Percentiles rank a stretch among this genome's conserved stretches.
These are phyloP conservation scores for Eragrostis curvula DNA, from an alignment of 176 grass and related monocot species.

Conservation along the genomic window DNA sequence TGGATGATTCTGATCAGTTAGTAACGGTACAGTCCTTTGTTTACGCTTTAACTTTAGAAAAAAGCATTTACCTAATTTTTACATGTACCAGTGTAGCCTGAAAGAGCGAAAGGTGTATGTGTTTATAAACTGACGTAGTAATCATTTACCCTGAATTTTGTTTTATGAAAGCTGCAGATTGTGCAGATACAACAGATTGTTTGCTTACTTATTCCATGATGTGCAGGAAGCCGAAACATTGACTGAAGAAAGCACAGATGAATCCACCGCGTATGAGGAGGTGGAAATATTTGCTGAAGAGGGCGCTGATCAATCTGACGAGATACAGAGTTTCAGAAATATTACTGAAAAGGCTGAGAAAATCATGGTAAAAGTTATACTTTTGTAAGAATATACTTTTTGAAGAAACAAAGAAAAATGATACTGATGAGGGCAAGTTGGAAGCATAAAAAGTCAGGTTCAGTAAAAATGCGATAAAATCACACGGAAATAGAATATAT, in stretches of 20 bases:
- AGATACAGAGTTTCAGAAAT: constrained; percentile 39
- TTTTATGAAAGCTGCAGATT: background rate
- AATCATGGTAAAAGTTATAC: constrained; percentile 46
- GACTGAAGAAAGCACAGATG: constrained; percentile 28
- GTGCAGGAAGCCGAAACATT: constrained; percentile 40
- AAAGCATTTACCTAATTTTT: constrained; percentile 10
- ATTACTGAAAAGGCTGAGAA: constrained; percentile 33
- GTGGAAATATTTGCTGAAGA: constrained; percentile 31
- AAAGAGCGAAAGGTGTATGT: constrained; percentile 20
- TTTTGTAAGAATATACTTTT: background rate
- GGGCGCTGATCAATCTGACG: constrained; percentile 21
- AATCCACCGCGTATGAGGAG: background rate
- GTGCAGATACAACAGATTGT: background rate
- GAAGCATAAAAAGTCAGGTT: background rate
- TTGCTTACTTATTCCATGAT: constrained; percentile 21
- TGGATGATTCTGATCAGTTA: constrained; percentile 34
- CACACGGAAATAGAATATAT: constrained; percentile 15
- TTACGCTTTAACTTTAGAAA: constrained; percentile 16
- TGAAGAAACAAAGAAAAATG: background rate
- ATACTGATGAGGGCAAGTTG: constrained; percentile 5
- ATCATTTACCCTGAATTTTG: background rate
- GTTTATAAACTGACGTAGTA: background rate
- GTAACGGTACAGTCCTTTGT: constrained; percentile 29
- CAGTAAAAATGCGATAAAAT: constrained; percentile 26
- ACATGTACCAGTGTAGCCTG: background rate